Conservation (phyloP, 352 stramenopile species). For the Pythium scleroteichum region DNA sequence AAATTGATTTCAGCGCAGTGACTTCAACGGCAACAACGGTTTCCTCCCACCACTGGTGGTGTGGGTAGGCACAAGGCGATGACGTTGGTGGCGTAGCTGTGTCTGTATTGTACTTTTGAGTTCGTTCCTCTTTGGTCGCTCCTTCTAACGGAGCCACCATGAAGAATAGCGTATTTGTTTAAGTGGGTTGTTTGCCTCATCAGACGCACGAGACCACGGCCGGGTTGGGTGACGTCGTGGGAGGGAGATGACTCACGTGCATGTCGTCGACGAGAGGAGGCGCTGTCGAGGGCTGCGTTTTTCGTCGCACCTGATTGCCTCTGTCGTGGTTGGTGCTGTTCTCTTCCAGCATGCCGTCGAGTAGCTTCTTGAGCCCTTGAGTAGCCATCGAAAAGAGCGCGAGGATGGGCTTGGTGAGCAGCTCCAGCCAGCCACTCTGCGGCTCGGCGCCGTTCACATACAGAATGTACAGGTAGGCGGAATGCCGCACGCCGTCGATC, state of each 20-base stretch:
- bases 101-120: not conserved
- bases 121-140: not conserved
- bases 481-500: slow-evolving; percentile 79
- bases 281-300: slow-evolving; percentile 11
- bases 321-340: slow-evolving; percentile 16
- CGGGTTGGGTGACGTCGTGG: slow-evolving; percentile 2
- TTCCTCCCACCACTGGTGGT: too few species aligned
- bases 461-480: slow-evolving; percentile 84
- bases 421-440: slow-evolving; percentile 65
- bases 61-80: too few species aligned
- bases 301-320: slow-evolving; percentile 9
- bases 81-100: not conserved
- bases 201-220: slow-evolving; percentile 24
- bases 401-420: slow-evolving; percentile 29
- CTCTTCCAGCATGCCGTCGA: slow-evolving; percentile 55
- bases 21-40: not conserved
- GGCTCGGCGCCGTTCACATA: slow-evolving; percentile 79
- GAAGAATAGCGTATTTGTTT: too few species aligned
- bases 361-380: slow-evolving; percentile 59
- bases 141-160: not conserved
- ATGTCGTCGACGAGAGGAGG: slow-evolving; percentile 24
- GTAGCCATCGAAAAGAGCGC: slow-evolving; percentile 71
- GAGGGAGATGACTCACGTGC: slow-evolving; percentile 17
- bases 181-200: not conserved
- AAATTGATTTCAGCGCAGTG: not conserved